Conservation (phyloP, 306 rosid genomes). For the cucumber (Cucumis sativus) region DNA sequence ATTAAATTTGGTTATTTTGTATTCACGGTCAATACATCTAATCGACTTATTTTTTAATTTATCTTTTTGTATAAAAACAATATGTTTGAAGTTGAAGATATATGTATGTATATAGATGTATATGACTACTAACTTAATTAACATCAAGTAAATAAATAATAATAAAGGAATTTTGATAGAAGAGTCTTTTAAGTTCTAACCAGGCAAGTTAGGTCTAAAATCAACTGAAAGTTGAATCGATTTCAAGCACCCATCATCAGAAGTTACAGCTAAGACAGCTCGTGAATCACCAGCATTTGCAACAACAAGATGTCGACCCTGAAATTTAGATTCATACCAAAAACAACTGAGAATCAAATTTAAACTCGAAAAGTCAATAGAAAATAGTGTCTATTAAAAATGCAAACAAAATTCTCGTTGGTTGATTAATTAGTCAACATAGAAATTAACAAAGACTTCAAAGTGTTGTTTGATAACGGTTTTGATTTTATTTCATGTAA, state of each 20-base stretch:
- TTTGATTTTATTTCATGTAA: too few species aligned
- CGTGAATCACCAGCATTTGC: constrained; percentile 97
- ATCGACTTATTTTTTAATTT: too few species aligned
- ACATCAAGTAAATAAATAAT: neutral
- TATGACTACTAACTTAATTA: too few species aligned
- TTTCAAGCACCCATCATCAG: constrained; percentile 54
- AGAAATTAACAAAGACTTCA: too few species aligned
- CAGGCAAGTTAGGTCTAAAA: constrained; percentile 82
- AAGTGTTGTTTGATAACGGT: too few species aligned
- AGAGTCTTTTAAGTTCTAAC: constrained; percentile 21
- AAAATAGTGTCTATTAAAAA: neutral
- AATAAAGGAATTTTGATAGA: neutral
- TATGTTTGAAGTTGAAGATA: too few species aligned
- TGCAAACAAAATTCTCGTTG: too few species aligned
- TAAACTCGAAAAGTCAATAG: neutral
- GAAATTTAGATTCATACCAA: neutral
- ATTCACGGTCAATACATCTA: too few species aligned
- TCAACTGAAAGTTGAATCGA: constrained; percentile 74
- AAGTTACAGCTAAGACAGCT: constrained; percentile 70
- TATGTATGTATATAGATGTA: too few species aligned
- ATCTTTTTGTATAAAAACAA: too few species aligned
- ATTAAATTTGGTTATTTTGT: too few species aligned
- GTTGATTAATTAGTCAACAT: too few species aligned
- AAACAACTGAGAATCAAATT: neutral
- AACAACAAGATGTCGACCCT: constrained; percentile 61